Evolutionary conservation across 2,329 filamentous ascomycete genomes (phyloP).

Genomic region (Nigrospora osmanthi): DNA sequence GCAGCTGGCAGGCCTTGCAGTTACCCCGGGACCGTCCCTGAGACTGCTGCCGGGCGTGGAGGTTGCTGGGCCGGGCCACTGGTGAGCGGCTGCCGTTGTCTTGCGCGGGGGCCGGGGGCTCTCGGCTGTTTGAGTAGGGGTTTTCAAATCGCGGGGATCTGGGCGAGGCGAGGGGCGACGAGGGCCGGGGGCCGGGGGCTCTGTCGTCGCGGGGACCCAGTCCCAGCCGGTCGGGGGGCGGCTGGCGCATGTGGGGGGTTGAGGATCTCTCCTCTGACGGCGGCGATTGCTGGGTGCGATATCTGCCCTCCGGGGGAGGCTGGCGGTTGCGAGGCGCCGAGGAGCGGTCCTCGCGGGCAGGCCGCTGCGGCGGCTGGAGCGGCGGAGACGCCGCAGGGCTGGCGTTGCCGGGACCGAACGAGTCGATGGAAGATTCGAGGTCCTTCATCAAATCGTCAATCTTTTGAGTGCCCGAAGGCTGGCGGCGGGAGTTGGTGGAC

Average conservation of each 20-base stretch:
- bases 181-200: neutral
- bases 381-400: slow-evolving; percentile 10
- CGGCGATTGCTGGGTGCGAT: no score
- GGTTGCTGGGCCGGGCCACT: slow-evolving; percentile 12
- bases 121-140: neutral
- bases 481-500: slow-evolving; percentile 20
- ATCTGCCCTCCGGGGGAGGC: neutral
- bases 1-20: slow-evolving; percentile 73
- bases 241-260: neutral
- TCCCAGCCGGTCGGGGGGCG: slow-evolving; percentile 11
- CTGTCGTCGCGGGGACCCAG: slow-evolving; percentile 5
- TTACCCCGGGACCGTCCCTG: slow-evolving; percentile 52
- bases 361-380: slow-evolving; percentile 1
- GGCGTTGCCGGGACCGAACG: slow-evolving; percentile 22
- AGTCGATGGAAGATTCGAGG: slow-evolving; percentile 42
- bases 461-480: neutral
- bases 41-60: slow-evolving; percentile 29
- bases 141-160: neutral
- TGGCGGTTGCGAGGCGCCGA: neutral
- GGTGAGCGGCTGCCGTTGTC: slow-evolving; percentile 15
- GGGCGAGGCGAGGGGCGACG: neutral
- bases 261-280: no score
- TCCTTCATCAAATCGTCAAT: slow-evolving; percentile 40
- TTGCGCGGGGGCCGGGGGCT: slow-evolving; percentile 4
- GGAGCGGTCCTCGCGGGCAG: slow-evolving; percentile 5